Base-by-base conservation (phyloP, 2,329 filamentous ascomycete genomes). In the Xylariaceae sp. region DNA sequence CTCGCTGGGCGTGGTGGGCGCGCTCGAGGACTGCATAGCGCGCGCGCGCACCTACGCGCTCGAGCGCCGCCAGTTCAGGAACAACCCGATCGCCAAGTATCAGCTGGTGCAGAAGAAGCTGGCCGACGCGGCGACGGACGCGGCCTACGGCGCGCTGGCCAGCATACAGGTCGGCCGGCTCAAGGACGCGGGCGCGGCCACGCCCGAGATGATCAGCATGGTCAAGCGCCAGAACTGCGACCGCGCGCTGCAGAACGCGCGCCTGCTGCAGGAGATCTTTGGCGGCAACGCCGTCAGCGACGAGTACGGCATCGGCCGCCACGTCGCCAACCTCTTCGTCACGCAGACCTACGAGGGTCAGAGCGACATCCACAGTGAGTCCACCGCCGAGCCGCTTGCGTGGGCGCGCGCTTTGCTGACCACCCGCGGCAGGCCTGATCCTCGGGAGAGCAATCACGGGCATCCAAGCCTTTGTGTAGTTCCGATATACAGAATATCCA, bases 171-270 rank as follows among this genome's bases (percentile, higher is more conserved):
- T 96, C 22, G 89, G 88, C 33, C 72, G 90, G 41, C 75, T 96
- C 37, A 96, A 95, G 72, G 90, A 96, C 50, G 79, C 86, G 56
- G 89, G 89, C 43, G 85, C 87, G 60, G 78, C 75, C 16, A 80
- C 83, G 3, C 89, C 92, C 5, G 92, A 98, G 67, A 96, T 96
- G 90, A 94, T 98, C 52, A 80, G 75, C 57, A 75, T 98, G 85
- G 80, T 96, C 56, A 98, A 98, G 74, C 73, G 92, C 47, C 89
- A 96, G 65, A 98, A 98, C 62, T 98, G 92, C 60, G 92, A 98
- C 61, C 70, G 81, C 33, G 92, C 92, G 12, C 66, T 98, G 50
- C 66, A 75, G 19, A 88, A 90, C 46, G 79, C 88, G 14, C 73
- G 92, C 45, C 67, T 72, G 55, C 67, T 98, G 40, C 92, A 98